Percentiles rank a stretch among this genome's conserved stretches.
phyloP scores from a whole-genome alignment of 495 filamentous ascomycete species.

The Bathelium albidoporum region DNA sequence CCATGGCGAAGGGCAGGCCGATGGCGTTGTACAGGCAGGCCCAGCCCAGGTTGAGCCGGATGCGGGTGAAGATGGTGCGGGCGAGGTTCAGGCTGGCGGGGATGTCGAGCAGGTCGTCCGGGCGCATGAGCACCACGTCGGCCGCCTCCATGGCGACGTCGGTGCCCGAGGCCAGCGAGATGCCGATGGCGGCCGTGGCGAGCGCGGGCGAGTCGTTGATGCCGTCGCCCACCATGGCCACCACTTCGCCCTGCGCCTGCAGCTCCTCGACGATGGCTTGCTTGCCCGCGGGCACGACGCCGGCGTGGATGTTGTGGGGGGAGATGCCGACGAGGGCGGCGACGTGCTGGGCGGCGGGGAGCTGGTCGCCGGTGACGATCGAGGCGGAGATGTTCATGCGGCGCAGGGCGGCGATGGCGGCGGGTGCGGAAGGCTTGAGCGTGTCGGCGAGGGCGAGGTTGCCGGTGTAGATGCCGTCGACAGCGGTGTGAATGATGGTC shows the following conservation, averaged over 20 bases:
- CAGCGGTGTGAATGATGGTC: conserved; percentile 84
- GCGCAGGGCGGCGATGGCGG: conserved; percentile 71
- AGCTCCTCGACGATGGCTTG: conserved; percentile 69
- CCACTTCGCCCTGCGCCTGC: conserved; percentile 58
- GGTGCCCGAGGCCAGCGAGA: conserved; percentile 83
- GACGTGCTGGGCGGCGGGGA: conserved; percentile 68
- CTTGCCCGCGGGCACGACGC: conserved; percentile 79
- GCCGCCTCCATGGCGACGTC: conserved; percentile 98
- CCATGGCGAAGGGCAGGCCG: conserved; percentile 95
- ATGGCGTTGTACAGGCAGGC: conserved; percentile 87
- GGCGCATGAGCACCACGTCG: conserved; percentile 89
- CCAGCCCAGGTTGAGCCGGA: conserved; percentile 88
- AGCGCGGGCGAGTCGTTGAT: conserved; percentile 98
- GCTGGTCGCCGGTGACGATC: conserved; percentile 90
- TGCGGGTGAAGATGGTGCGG: conserved; percentile 76
- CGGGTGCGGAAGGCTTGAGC: conserved; percentile 77
- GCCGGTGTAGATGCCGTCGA: conserved; percentile 70
- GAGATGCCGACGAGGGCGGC: conserved; percentile 77
- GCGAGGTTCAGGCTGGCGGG: conserved; percentile 76
- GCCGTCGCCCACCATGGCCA: conserved; percentile 97
- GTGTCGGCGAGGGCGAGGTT: conserved; percentile 76
- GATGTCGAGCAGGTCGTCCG: conserved; percentile 82
- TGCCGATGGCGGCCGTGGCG: conserved; percentile 84
- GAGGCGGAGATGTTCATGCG: conserved; percentile 75
- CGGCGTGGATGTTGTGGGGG: conserved; percentile 61